These are phyloP conservation scores for Solanum aculeatissimum DNA, from an alignment of 305 asterid genomes.

Conservation along the genomic window DNA sequence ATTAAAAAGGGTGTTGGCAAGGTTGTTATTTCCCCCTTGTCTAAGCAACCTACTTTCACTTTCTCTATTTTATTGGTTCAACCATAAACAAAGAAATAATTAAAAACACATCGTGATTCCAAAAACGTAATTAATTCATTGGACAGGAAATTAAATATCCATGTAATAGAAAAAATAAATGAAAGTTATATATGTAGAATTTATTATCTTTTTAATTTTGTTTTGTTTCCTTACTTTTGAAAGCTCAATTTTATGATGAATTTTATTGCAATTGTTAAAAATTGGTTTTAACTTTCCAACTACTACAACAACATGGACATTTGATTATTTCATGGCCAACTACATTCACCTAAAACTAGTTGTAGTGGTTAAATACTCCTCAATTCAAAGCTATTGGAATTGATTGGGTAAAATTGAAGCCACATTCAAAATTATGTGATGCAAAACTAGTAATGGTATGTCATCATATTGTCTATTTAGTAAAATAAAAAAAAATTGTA, in stretches of 20 bases:
- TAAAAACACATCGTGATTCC: not conserved
- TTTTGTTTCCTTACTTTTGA: not conserved
- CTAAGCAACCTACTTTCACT: not conserved
- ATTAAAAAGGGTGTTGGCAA: not conserved
- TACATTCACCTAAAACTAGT: not conserved
- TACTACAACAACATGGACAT: not conserved
- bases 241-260: not conserved
- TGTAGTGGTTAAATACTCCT: not conserved
- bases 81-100: not conserved
- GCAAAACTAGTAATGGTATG: not conserved
- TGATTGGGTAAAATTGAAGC: not conserved
- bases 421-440: not conserved
- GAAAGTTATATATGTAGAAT: not conserved
- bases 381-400: not conserved
- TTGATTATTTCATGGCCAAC: not conserved
- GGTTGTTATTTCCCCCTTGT: not conserved
- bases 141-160: not conserved
- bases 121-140: not conserved
- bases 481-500: not conserved
- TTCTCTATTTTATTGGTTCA: not conserved
- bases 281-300: not conserved
- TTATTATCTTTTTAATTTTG: not conserved
- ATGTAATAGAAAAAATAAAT: not conserved
- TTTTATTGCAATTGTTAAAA: not conserved
- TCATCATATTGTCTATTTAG: not conserved